These are phyloP conservation scores for Solidago caesia DNA, from an alignment of 129 eudicot species.

Conservation along the genomic window DNA sequence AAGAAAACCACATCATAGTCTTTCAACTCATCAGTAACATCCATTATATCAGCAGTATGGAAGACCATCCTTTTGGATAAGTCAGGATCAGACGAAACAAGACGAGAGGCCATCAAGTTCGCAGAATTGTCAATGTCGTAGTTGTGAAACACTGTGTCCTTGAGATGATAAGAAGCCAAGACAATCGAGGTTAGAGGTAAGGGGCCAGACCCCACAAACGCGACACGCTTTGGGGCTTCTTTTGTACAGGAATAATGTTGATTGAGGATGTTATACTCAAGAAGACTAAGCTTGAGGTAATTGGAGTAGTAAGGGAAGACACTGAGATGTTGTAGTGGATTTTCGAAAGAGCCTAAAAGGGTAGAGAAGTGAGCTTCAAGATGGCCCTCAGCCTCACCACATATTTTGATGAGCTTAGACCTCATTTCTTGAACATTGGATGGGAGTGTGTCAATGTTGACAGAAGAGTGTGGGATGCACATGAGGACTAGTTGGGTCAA, in stretches of 20 bases:
- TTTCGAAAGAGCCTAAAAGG: slow-evolving; percentile 39
- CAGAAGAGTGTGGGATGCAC: slow-evolving; percentile 59
- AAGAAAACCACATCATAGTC: slow-evolving; percentile 66
- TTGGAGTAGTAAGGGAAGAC: slow-evolving; percentile 24
- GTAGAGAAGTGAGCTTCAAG: slow-evolving; percentile 59
- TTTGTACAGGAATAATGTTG: slow-evolving; percentile 16
- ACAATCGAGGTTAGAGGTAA: slow-evolving; percentile 22
- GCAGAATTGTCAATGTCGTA: slow-evolving; percentile 63
- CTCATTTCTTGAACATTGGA: slow-evolving; percentile 47
- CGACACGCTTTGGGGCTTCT: slow-evolving; percentile 34
- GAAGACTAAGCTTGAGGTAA: slow-evolving; percentile 51
- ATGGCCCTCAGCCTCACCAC: slow-evolving; percentile 65
- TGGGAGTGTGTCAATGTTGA: slow-evolving; percentile 55
- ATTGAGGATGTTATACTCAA: slow-evolving; percentile 59
- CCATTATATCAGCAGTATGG: slow-evolving; percentile 51
- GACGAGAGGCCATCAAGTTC: slow-evolving; percentile 51
- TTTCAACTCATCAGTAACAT: slow-evolving; percentile 40
- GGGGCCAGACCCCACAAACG: slow-evolving; percentile 49
- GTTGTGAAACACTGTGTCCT: slow-evolving; percentile 51
- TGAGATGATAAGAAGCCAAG: slow-evolving; percentile 50
- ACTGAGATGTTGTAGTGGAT: slow-evolving; percentile 56
- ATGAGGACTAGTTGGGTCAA: slow-evolving; percentile 60
- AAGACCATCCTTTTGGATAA: slow-evolving; percentile 56
- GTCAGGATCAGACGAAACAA: slow-evolving; percentile 48
- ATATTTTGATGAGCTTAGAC: slow-evolving; percentile 53